Base-by-base conservation (phyloP, 2,329 filamentous ascomycete genomes). In the Beauveria asiatica region DNA sequence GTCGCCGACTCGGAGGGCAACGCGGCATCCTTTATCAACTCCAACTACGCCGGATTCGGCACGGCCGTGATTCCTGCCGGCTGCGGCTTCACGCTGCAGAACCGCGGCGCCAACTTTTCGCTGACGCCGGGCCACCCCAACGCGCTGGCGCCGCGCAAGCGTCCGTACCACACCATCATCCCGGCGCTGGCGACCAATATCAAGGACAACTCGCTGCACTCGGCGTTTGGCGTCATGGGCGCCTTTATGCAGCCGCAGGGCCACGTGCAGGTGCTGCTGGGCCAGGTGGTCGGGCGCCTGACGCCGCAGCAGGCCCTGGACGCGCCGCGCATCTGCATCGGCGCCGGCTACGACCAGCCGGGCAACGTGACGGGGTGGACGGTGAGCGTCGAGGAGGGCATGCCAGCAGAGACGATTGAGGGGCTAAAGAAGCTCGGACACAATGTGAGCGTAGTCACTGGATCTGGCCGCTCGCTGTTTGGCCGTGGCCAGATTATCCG, bases 231-330 rank as follows among this genome's bases (percentile, higher is more conserved):
- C 57, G 93, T 97, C 62, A 97, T 97, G 94, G 94, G 94, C 57
- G 93, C 92, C 2, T 97, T 95, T 75, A 97, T 97, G 89, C 94
- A 99, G 75, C 94, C 94, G 0, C 94, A 97, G 74, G 94, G 93
- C 23, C 94, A 97, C 62, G 87, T 97, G 0, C 94, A 97, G 73
- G 92, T 96, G 0, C 76, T 99, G 10, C 79, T 97, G 2, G 96
- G 95, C 65, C 92, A 96, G 82, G 75, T 96, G 0, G 84, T 92
- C 0, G 96, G 92, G 67, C 85, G 86, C 1, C 79, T 91, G 57
- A 88, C 87, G 64, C 92, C 92, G 0, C 94, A 99, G 74, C 85
- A 90, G 62, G 92, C 93, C 3, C 81, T 97, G 0, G 94, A 99
- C 70, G 88, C 93, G 3, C 93, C 94, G 17, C 81, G 94, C n/a